Evolutionary conservation across 208 protist species (phyloP).

Genomic region (Angomonas ambiguus): DNA sequence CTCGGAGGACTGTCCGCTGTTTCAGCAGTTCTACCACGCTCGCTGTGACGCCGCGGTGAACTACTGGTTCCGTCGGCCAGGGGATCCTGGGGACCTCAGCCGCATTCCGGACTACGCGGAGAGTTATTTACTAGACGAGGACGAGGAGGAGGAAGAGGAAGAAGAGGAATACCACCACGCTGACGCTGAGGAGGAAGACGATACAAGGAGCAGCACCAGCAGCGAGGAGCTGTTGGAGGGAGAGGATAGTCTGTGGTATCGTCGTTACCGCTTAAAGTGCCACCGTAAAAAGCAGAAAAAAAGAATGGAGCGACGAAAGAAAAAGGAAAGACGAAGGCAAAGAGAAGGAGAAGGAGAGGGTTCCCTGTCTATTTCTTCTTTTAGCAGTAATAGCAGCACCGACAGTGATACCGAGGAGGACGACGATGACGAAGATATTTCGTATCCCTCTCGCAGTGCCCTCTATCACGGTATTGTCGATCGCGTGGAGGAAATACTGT

Average conservation of each 20-base stretch:
- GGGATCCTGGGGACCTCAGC: conserved; percentile 69
- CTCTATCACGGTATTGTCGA: conserved; percentile 78
- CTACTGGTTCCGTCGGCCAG: conserved; percentile 79
- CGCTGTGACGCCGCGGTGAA: conserved; percentile 79
- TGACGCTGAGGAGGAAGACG: not conserved
- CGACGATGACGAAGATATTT: conserved; percentile 19
- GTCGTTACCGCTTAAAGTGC: not conserved
- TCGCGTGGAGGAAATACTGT: conserved; percentile 68
- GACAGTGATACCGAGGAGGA: not conserved
- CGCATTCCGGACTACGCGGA: conserved; percentile 60
- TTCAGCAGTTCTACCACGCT: conserved; percentile 76
- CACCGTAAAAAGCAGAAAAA: not conserved
- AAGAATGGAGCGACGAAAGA: too few species aligned
- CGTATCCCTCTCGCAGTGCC: conserved; percentile 66
- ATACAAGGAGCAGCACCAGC: too few species aligned
- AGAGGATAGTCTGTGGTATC: not conserved
- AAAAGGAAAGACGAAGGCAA: not conserved
- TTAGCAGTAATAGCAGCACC: not conserved
- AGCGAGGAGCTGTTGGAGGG: too few species aligned
- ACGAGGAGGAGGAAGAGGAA: conserved; percentile 15
- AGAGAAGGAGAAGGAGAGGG: too few species aligned
- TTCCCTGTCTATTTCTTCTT: too few species aligned
- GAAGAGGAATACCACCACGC: not conserved
- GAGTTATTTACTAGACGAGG: conserved; percentile 19
- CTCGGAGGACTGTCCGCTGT: conserved; percentile 66